Evolutionary conservation across 257 asterid genomes (phyloP), one percentile per base, ranked within the genome.

Genomic region (Lycium ferocissimum): DNA sequence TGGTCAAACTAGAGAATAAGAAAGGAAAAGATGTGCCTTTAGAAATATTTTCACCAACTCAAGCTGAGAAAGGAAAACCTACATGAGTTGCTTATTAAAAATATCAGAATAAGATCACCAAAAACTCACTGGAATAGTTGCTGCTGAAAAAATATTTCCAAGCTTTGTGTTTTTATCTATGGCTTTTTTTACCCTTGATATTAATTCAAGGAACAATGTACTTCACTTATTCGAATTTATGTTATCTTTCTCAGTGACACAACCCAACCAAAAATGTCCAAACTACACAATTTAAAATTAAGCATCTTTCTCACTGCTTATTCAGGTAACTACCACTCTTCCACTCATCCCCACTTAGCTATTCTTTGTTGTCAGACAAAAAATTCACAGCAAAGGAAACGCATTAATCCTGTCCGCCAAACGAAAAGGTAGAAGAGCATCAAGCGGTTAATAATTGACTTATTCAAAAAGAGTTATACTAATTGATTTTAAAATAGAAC

Each of bases 91-190:
- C 80, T 10, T 10, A 72, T 45, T 22, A 49, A 18, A 71, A 45
- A 72, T n/a, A 72, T n/a, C 80, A 72, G 58, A 45, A 43, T 35
- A 45, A 72, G 80, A 72, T 45, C 58, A 72, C 80, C 58, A 45
- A 11, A 72, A n/a, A n/a, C 38, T 72, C 37, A 6, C 38, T 2
- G 1, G 58, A n/a, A 71, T 40, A 72, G 18, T n/a, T 72, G 37
- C 10, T 5, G 38, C 58, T 43, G 58, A 45, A n/a, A 72, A 73
- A 73, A 20, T 26, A 73, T 73, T 11, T 73, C 80, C n/a, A 73
- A 47, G n/a, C n/a, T 73, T 45, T 10, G 9, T n/a, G 35, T 72
- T 72, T 7, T 45, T 10, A 45, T 11, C 58, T 45, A 11, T 45
- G 58, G 80, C 38, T 45, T n/a, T 26, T 56, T 6, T 56, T 3